Conservation (phyloP, 108 stramenopile species). For the Nitzschia inconspicua region DNA sequence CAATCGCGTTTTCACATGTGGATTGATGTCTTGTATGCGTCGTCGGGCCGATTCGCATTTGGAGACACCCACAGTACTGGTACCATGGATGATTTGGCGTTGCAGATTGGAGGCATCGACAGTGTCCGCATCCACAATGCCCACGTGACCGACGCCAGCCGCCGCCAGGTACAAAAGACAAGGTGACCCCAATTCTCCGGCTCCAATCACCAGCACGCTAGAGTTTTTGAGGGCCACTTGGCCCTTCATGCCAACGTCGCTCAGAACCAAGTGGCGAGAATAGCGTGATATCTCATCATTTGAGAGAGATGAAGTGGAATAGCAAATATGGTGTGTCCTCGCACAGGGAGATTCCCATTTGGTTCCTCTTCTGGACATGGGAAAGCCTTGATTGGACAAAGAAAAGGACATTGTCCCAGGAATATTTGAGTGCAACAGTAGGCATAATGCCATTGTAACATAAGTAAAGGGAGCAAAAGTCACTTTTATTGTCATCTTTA, state of each 20-base stretch:
- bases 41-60: constrained; percentile 81
- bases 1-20: constrained; percentile 59
- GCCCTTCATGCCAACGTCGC: constrained; percentile 75
- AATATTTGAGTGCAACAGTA: too few relatives aligned
- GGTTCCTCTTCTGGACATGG: too few relatives aligned
- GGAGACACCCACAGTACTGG: constrained; percentile 65
- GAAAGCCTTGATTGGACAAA: too few relatives aligned
- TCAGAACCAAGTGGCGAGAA: constrained; percentile 88
- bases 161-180: constrained; percentile 84
- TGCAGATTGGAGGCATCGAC: constrained; percentile 96
- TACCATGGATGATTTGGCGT: constrained; percentile 92
- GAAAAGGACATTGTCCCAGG: too few relatives aligned
- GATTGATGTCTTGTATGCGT: constrained; percentile 82
- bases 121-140: constrained; percentile 90
- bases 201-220: constrained; percentile 88
- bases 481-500: too few relatives aligned
- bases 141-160: constrained; percentile 88
- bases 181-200: constrained; percentile 93
- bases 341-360: not conserved
- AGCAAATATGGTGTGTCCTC: not conserved
- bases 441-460: too few relatives aligned
- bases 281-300: constrained; percentile 85
- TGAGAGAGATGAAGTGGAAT: constrained; percentile 13
- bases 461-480: too few relatives aligned
- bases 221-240: constrained; percentile 73